Evolutionary conservation across 75 land plant genomes (phyloP), one percentile per base, ranked within the genome.

Genomic region (Selaginella moellendorffii): DNA sequence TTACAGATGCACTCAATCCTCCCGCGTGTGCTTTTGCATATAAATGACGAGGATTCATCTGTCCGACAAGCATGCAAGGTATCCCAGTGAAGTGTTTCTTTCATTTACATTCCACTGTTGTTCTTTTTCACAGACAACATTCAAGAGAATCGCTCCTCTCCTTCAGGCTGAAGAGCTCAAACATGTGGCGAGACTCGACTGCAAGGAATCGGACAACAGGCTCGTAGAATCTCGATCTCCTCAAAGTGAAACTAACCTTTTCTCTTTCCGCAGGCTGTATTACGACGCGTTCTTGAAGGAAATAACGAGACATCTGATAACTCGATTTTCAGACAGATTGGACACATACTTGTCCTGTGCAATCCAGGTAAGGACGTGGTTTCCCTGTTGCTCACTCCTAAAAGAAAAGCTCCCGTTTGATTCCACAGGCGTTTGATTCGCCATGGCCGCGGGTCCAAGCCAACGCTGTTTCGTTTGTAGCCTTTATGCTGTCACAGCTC

Each of bases 51-150:
- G 73, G 87, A 82, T 69, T 24, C 66, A 52, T 59, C 56, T 60
- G 96, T 93, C 29, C 69, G 98, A 28, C 79, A 77, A 31, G 82
- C 96, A 66, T 93, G 98, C 70, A 74, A 83, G 81, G 98, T 92
- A 70, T 14, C 21, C 24, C 22, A 8, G 19, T 14, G 20, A 36
- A n/a, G 8, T 46, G 20, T 65, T 2, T 26, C 28, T 2, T 17
- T 62, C 5, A 25, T 56, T 9, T 20, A 5, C 8, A 9, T 8
- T 56, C 5, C 22, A 25, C 0, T n/a, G 60, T 22, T 5, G 22
- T 56, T 19, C 19, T 8, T 56, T 9, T 8, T 56, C 73, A 52
- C 73, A 93, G 98, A 74, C 54, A 14, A 81, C 98, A 1, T 62
- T 93, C 24, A 81, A 68, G 61, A 63, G 61, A 24, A 63, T 93